Base-by-base conservation (phyloP, 1,139 yeast genomes). In the Diutina sp. region DNA sequence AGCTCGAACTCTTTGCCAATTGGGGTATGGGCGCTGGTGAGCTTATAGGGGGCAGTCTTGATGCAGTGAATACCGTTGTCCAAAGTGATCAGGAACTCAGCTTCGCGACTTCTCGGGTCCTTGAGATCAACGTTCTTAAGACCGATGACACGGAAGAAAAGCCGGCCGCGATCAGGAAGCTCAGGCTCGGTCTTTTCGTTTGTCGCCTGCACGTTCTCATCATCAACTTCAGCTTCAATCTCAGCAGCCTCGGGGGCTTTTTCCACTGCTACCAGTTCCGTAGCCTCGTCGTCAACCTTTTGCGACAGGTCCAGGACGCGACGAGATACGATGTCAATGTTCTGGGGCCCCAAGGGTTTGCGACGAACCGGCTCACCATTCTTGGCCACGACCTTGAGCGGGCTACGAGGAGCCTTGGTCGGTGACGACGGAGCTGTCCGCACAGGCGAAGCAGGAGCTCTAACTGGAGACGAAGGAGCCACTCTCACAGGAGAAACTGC, bases 21-120 rank as follows among this genome's bases (percentile, higher is more conserved):
- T 8, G 69, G 59, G 28, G 83, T 74, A 29, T 71, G 69, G 47
- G 67, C 68, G 12, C 72, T 65, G 4, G 72, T 69, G 58, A 89
- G 65, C 6, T 72, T 69, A 61, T 82, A 76, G 64, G 80, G 81
- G 38, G 88, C 85, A 0, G 97, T 91, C 52, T 85, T 82, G 55
- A 90, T 83, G 58, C 93, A 83, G 66, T 93, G 97, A 47, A 86
- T 83, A 2, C 97, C 97, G 68, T 93, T 93, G 68, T 93, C 98
- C 62, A 93, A 74, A 8, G 90, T 83, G 52, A 90, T 66, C 54
- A 83, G 80, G 69, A 88, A 84, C 57, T 79, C 77, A 1, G 91
- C 91, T 46, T 82, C 73, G 58, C 84, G 84, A 5, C 68, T 66
- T 25, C 69, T 69, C 57, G 83, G 68, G 55, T 82, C 80, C 0